Base-by-base conservation (phyloP, 2,329 filamentous ascomycete species). In the Pseudogymnoascus sp. region DNA sequence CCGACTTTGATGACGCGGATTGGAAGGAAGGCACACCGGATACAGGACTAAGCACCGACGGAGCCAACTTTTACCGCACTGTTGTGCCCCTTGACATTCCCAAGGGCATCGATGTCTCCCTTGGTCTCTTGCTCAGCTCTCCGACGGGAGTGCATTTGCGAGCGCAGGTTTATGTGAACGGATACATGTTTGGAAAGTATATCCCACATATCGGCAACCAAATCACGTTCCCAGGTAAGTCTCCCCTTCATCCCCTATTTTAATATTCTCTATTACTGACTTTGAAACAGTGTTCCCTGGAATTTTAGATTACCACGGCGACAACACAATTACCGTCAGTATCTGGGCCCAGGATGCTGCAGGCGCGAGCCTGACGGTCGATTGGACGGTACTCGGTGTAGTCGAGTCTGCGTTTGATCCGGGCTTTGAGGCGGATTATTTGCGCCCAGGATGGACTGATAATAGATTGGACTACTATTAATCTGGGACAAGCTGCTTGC, bases 161-260 rank as follows among this genome's bases (percentile, higher is more conserved):
- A 9, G 80, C 78, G 0, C 77, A 84, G 66, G 69, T 87, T 2
- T 86, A 83, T 61, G 78, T 86, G n/a, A 87, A 87, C 61, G 84
- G 84, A 0, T 87, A 86, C 66, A 83, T 86, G 67, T 86, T 84
- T 65, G 84, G 81, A 1, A 77, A 81, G 6, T 86, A 80, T 67
- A 80, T 81, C 63, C 82, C 84, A 0, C 78, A 81, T 58, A 83
- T 87, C 38, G 85, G 85, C 0, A 81, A 85, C 54, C 84, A 87
- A 72, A 75, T 80, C 14, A 74, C 77, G 14, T 87, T 84, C 66
- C 84, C 84, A 0, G 66, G 66, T 65, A 41, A 54, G 65, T 63
- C 0, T 16, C 22, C 30, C 9, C 25, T 37, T n/a, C 3, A 14
- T 50, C 30, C 3, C 36, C 4, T 38, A 5, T 30, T 8, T 9